phyloP scores from a whole-genome alignment of 2,329 filamentous ascomycete genomes.

The Penicillium sp. region DNA sequence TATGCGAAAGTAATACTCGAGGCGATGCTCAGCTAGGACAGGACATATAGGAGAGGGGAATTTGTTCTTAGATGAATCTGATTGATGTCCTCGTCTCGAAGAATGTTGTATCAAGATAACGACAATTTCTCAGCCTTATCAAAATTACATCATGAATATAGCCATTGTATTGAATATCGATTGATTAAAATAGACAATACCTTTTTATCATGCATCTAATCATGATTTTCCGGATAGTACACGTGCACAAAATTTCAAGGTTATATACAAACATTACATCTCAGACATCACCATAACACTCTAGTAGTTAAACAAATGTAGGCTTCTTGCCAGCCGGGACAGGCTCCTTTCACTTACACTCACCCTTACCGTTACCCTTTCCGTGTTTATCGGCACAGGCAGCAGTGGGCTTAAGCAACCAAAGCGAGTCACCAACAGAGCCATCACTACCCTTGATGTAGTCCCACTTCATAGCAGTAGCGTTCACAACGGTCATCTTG shows the following conservation, averaged over 20 bases:
- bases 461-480: constrained; percentile 45
- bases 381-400: background rate
- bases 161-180: no score
- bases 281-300: background rate
- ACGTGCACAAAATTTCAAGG: background rate
- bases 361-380: background rate
- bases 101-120: no score
- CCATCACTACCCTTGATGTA: constrained; percentile 47
- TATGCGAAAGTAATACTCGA: no score
- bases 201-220: background rate
- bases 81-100: no score
- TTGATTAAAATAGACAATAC: background rate
- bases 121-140: no score
- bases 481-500: constrained; percentile 46
- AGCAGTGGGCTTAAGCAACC: constrained; percentile 30
- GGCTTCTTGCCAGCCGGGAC: background rate
- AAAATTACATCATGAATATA: no score
- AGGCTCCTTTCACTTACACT: background rate
- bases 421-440: constrained; percentile 40
- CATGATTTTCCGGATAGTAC: background rate
- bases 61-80: no score
- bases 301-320: background rate
- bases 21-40: no score
- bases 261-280: background rate
- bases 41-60: no score